Base-by-base conservation (phyloP, 2,329 filamentous ascomycete species). In the Plenodomus tracheiphilus region DNA sequence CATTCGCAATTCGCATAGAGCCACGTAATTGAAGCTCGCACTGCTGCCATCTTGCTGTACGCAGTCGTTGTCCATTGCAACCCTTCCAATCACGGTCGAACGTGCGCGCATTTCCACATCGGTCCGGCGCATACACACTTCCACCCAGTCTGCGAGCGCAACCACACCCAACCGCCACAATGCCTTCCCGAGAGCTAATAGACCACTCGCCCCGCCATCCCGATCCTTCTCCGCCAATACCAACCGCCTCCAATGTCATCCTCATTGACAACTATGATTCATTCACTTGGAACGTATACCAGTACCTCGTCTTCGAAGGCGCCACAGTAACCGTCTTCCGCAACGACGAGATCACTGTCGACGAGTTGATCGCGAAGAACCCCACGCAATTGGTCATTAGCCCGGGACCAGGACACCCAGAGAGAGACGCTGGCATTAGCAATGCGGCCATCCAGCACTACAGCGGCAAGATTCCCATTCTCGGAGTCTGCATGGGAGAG, bases 211-310 rank as follows among this genome's bases (percentile, higher is more conserved):
- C 92, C 65, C 86, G 88, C 70, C 86, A 96, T 73, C 89, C 90
- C 51, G 82, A 87, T 56, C 86, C 88, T 43, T 86, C 86, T 22
- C 79, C 85, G 43, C 85, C 86, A 30, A 79, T 97, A 44, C 73
- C 87, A 19, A 91, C 86, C 42, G 94, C 94, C 20, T 89, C 88
- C 48, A 97, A 97, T 74, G 82, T 99, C 49, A 83, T 99, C 55
- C 81, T 99, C 56, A 97, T 99, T 66, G 94, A 99, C 80, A 99
- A 99, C 76, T 99, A 97, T 75, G 94, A 99, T 75, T 97, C 94
- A 3, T 99, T 99, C 74, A 97, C 93, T 50, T 99, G 92, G 91
- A 99, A 99, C 69, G 91, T 99, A 50, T 99, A 97, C 74, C 95
- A 99, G 74, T 99, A 99, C 68, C 85, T 99, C 1, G 88, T 93